Conservation (phyloP, 2,329 filamentous ascomycete genomes). For the Boeremia exigua region DNA sequence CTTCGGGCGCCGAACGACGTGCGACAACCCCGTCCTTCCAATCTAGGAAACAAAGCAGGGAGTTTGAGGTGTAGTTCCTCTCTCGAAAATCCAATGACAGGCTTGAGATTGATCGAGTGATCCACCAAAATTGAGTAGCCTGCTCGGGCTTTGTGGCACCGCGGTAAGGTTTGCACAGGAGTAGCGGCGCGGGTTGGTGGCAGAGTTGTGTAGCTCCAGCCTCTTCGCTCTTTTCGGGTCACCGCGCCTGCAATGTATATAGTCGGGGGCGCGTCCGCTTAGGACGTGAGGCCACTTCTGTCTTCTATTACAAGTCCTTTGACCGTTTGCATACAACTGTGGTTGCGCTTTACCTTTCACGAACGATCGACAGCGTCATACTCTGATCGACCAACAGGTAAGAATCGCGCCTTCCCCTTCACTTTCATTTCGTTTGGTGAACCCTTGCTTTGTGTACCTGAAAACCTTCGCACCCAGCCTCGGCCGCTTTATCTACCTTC, state of each 20-base stretch:
- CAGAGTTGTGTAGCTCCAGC: slow-evolving; percentile 12
- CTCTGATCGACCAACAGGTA: slow-evolving; percentile 6
- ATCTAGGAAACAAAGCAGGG: slow-evolving; percentile 14
- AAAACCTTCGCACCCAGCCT: neutral
- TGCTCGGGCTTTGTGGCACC: slow-evolving; percentile 10
- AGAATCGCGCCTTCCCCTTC: slow-evolving; percentile 13
- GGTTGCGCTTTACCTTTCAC: slow-evolving; percentile 4
- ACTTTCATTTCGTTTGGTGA: slow-evolving; percentile 1
- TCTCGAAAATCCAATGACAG: slow-evolving; percentile 8
- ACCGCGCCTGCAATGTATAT: slow-evolving; percentile 13
- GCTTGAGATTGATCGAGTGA: slow-evolving; percentile 4
- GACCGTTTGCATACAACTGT: slow-evolving; percentile 7
- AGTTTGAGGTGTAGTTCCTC: slow-evolving; percentile 10
- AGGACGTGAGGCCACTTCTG: neutral
- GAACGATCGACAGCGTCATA: slow-evolving; percentile 5
- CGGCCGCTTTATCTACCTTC: neutral
- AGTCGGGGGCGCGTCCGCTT: slow-evolving; percentile 10
- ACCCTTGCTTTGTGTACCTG: neutral
- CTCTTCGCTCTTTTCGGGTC: slow-evolving; percentile 4
- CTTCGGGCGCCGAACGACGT: slow-evolving; percentile 20
- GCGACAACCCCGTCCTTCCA: slow-evolving; percentile 12
- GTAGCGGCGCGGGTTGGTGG: slow-evolving; percentile 5
- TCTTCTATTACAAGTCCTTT: slow-evolving; percentile 2
- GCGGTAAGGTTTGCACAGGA: slow-evolving; percentile 12
- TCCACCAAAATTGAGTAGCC: slow-evolving; percentile 6